Base-by-base conservation (phyloP, 225 moss, liverwort and hornwort genomes). In the Neckera pumila region DNA sequence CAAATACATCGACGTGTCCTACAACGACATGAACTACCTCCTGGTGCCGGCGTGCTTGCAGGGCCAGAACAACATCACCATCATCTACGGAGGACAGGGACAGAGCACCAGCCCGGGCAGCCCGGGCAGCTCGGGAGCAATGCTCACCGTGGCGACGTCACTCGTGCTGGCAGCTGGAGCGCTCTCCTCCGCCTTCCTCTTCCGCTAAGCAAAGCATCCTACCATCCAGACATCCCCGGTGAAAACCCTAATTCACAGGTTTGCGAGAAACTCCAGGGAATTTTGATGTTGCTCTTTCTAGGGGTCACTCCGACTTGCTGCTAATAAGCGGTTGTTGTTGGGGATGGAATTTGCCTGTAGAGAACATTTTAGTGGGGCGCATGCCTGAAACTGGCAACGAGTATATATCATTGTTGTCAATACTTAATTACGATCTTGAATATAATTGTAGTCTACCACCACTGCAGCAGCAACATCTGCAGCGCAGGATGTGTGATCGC, bases 1-100 rank as follows among this genome's bases (percentile, higher is more conserved):
- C 86, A 84, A 34, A 56, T 94, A 93, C 89, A 88, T 94, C 81
- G 92, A 93, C 90, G 94, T 92, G 74, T 96, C 91, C 76, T 83
- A 80, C 91, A 92, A 87, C 90, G 92, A 93, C 83, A 93, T 93
- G 93, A 86, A 54, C 86, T 91, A 89, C 90, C 79, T 90, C 76
- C 80, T 92, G 49, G 93, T 93, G 26, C 93, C 93, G 5, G 63
- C 70, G 4, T 93, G 93, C 83, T 84, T 93, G 88, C 87, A 60
- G 82, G 53, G n/a, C 88, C 42, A 61, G 70, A 92, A 92, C 87
- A 85, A 79, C 76, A 13, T 93, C 86, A 92, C 92, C 79, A 89
- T 93, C 86, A 88, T 85, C 83, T 80, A 30, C 51, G 77, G 8
- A 19, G 36, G 75, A 47, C 93, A 93, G 89, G 93, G 93, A 81